These are phyloP conservation scores for Crithidia acanthocephali DNA, from an alignment of 208 protist species.

Conservation along the genomic window DNA sequence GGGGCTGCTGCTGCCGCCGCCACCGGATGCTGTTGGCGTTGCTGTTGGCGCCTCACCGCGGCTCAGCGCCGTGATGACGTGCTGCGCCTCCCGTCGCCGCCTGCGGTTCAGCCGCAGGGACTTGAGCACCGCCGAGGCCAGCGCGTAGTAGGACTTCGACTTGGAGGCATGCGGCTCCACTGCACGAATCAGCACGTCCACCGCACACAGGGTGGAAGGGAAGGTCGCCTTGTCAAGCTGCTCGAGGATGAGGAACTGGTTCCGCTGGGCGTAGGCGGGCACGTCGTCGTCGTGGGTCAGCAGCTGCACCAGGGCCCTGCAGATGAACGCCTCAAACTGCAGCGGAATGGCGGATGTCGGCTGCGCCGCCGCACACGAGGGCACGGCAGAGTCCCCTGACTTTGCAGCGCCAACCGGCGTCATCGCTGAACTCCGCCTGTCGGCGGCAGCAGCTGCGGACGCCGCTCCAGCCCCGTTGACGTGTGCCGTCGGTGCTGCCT, in stretches of 20 bases:
- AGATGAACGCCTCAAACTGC: slow-evolving; percentile 72
- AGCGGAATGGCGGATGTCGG: slow-evolving; percentile 36
- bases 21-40: neutral
- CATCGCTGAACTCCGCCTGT: neutral
- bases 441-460: neutral
- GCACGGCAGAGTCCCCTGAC: neutral
- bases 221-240: slow-evolving; percentile 61
- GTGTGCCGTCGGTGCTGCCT: neutral
- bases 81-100: slow-evolving; percentile 19
- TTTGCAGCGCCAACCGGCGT: neutral
- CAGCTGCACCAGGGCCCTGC: slow-evolving; percentile 50
- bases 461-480: too few relatives aligned
- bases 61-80: slow-evolving; percentile 11
- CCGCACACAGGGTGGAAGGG: slow-evolving; percentile 53
- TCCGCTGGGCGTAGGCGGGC: slow-evolving; percentile 63
- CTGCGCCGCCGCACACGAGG: neutral
- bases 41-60: slow-evolving; percentile 4
- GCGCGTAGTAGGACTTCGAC: slow-evolving; percentile 64
- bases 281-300: slow-evolving; percentile 57
- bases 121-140: slow-evolving; percentile 71
- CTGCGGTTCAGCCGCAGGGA: slow-evolving; percentile 44
- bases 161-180: slow-evolving; percentile 62
- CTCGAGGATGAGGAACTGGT: slow-evolving; percentile 69
- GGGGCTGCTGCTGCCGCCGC: neutral
- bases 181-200: slow-evolving; percentile 58